A percentile compares a stretch with the other conserved stretches of the same genome.
These are phyloP conservation scores for Penicillium sp. DNA, from an alignment of 2,329 filamentous ascomycete genomes.

Conservation along the genomic window DNA sequence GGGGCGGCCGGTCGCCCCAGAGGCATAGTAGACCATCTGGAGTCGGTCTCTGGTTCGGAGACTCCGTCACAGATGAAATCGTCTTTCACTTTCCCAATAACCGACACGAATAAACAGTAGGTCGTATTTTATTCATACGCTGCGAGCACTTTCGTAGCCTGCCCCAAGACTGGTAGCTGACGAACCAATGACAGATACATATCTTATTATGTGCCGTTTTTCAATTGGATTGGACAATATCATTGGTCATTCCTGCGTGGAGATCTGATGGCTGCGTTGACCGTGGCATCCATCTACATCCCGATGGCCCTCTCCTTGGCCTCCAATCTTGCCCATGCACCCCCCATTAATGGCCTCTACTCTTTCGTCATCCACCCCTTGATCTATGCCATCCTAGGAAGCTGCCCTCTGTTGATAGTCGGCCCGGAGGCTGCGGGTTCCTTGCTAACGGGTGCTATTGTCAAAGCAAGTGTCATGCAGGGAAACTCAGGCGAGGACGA, in stretches of 20 bases:
- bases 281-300: constrained; percentile 98
- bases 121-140: constrained; percentile 24
- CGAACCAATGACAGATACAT: constrained; percentile 62
- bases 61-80: constrained; percentile 67
- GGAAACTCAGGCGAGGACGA: constrained; percentile 65
- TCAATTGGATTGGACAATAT: constrained; percentile 90
- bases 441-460: constrained; percentile 80
- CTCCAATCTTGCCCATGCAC: constrained; percentile 86
- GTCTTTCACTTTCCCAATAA: constrained; percentile 71
- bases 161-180: constrained; percentile 6
- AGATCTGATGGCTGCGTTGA: constrained; percentile 82
- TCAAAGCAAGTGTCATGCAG: constrained; percentile 70
- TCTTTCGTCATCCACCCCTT: constrained; percentile 90
- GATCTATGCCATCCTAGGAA: constrained; percentile 86
- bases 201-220: constrained; percentile 86
- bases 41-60: constrained; percentile 55
- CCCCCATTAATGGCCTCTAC: constrained; percentile 91
- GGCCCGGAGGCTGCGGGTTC: constrained; percentile 94
- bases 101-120: constrained; percentile 71
- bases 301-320: constrained; percentile 95
- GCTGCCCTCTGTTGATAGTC: constrained; percentile 88
- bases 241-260: constrained; percentile 76
- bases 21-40: constrained; percentile 41
- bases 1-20: constrained; percentile 20
- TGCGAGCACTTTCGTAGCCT: constrained; percentile 3